These are phyloP conservation scores for Phytophthora palmivora DNA, from an alignment of 352 stramenopile genomes.

Conservation along the genomic window DNA sequence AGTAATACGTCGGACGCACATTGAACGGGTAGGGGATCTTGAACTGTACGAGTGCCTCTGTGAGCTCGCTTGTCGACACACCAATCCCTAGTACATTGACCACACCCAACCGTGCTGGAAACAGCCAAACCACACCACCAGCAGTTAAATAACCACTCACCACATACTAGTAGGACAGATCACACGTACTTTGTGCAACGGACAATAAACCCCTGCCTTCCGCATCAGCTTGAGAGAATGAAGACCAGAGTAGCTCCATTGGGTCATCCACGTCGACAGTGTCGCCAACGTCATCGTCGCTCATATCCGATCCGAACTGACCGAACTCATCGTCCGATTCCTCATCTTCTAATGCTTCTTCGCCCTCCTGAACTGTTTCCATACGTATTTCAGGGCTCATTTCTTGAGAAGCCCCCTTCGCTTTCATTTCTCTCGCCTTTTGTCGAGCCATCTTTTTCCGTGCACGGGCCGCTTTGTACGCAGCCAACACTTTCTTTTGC, in stretches of 20 bases:
- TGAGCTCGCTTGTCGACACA: constrained; percentile 52
- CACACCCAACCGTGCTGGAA: constrained; percentile 62
- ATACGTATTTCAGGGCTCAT: constrained; percentile 42
- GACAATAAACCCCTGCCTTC: constrained; percentile 51
- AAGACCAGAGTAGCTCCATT: constrained; percentile 68
- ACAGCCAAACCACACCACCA: constrained; percentile 6
- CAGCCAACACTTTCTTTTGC: constrained; percentile 74
- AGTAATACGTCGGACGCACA: constrained; percentile 27
- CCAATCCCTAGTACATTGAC: constrained; percentile 69
- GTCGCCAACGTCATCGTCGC: constrained; percentile 51
- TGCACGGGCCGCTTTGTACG: constrained; percentile 68
- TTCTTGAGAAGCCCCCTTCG: constrained; percentile 29
- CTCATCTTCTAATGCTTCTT: constrained; percentile 43
- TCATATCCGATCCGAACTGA: constrained; percentile 53
- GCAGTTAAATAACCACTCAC: neutral
- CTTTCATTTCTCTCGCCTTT: constrained; percentile 56
- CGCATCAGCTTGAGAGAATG: constrained; percentile 60
- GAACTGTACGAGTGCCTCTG: constrained; percentile 35
- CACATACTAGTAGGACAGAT: neutral
- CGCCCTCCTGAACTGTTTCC: constrained; percentile 71
- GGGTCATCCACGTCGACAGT: constrained; percentile 65
- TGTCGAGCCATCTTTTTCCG: constrained; percentile 69
- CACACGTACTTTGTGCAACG: constrained; percentile 54
- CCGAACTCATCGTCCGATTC: constrained; percentile 57
- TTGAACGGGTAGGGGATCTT: constrained; percentile 45